Evolutionary conservation across 225 moss, liverwort and hornwort species (phyloP).

Genomic region (Ulota crispa): DNA sequence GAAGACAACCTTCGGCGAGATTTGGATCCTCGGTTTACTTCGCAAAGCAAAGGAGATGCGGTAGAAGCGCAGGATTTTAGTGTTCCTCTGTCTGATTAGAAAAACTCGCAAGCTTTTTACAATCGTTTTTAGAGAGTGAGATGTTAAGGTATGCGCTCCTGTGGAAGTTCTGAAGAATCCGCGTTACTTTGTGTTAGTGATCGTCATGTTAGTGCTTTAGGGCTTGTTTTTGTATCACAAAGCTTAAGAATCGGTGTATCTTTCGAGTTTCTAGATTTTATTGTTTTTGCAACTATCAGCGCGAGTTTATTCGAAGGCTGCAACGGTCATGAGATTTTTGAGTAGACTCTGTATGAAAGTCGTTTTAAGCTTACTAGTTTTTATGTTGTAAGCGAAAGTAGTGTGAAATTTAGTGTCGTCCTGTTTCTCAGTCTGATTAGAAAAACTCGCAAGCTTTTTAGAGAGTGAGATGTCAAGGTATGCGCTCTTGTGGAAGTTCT

Average conservation of each 20-base stretch:
- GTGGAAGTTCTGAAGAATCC: background rate
- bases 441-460: background rate
- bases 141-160: background rate
- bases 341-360: background rate
- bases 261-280: too few species aligned
- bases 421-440: background rate
- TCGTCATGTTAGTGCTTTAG: constrained; percentile 15
- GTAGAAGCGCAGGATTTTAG: background rate
- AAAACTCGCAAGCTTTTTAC: background rate
- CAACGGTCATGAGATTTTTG: constrained; percentile 11
- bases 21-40: background rate
- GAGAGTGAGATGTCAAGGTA: background rate
- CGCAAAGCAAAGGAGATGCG: background rate
- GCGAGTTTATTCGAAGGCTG: background rate
- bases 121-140: background rate
- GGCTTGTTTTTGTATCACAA: background rate
- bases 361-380: background rate
- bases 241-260: background rate
- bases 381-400: background rate
- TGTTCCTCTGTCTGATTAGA: background rate
- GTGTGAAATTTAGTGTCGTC: too few species aligned
- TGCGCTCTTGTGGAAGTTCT: background rate
- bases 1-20: constrained; percentile 14
- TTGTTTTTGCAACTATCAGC: background rate
- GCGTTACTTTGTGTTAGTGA: background rate